A percentile compares a stretch with the other conserved stretches of the same genome.
These are phyloP conservation scores for Claviceps cyperi DNA, from an alignment of 2,329 filamentous ascomycete genomes.

Conservation along the genomic window DNA sequence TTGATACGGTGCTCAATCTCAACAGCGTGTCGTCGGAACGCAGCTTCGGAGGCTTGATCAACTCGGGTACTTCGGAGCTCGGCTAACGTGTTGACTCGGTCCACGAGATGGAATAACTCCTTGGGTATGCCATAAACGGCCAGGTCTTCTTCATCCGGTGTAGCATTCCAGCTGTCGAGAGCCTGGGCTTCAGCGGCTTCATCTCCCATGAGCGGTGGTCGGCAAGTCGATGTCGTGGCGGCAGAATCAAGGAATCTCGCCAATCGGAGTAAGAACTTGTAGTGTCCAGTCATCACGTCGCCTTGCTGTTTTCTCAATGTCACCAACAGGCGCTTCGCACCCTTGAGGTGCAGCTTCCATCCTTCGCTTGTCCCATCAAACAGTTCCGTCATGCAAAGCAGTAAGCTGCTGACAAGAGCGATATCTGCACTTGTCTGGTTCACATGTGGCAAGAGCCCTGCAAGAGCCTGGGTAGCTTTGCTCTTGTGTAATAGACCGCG, in stretches of 20 bases:
- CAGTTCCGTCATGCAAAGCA: constrained; percentile 28
- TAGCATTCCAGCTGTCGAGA: constrained; percentile 13
- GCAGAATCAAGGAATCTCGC: constrained; percentile 20
- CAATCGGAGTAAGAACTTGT: constrained; percentile 21
- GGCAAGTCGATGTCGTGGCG: constrained; percentile 20
- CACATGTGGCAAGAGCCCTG: constrained; percentile 20
- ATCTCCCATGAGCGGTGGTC: constrained; percentile 19
- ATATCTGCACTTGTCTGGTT: constrained; percentile 17
- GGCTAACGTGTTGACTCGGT: constrained; percentile 19
- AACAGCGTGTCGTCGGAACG: constrained; percentile 15
- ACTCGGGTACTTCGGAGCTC: constrained; percentile 18
- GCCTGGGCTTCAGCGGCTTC: constrained; percentile 15
- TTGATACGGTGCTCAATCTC: constrained; percentile 22
- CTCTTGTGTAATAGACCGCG: constrained; percentile 18
- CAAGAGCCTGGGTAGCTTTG: constrained; percentile 18
- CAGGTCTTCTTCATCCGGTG: constrained; percentile 17
- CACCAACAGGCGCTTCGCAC: constrained; percentile 23
- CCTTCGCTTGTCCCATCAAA: constrained; percentile 26
- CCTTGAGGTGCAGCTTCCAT: constrained; percentile 28
- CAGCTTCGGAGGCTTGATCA: constrained; percentile 15
- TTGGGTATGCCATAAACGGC: constrained; percentile 23
- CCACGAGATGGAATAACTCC: constrained; percentile 20
- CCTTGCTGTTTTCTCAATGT: constrained; percentile 17
- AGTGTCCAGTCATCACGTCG: constrained; percentile 22
- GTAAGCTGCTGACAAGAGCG: constrained; percentile 24